Conservation (phyloP, 257 asterid species). For the Forsythia suspensa region DNA sequence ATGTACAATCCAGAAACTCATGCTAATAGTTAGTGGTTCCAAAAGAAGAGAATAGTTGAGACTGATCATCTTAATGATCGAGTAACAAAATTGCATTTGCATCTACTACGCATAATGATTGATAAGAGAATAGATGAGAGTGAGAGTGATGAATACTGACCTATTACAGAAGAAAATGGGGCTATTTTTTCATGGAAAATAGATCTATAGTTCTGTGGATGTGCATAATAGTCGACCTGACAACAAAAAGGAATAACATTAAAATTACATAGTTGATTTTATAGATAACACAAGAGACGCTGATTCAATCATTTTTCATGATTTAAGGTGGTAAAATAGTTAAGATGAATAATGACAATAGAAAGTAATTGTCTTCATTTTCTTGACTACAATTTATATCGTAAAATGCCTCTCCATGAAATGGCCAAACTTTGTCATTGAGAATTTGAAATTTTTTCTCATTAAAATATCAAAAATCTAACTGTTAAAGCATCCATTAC, state of each 20-base stretch:
- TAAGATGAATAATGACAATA: not conserved
- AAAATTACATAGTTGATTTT: not conserved
- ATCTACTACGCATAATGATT: not conserved
- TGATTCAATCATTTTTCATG: not conserved
- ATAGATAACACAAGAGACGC: not conserved
- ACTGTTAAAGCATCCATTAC: not conserved
- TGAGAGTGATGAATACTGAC: slow-evolving; percentile 41
- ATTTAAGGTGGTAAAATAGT: not conserved
- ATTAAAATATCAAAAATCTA: not conserved
- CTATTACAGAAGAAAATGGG: slow-evolving; percentile 84
- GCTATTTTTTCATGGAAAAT: slow-evolving; percentile 83
- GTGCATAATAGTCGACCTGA: slow-evolving; percentile 93
- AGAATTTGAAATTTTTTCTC: not conserved
- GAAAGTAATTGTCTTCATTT: not conserved
- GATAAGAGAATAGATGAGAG: not conserved
- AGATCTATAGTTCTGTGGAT: slow-evolving; percentile 81
- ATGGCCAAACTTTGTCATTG: not conserved
- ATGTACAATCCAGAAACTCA: not conserved
- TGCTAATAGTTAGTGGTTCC: not conserved
- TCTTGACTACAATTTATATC: not conserved
- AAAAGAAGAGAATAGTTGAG: not conserved
- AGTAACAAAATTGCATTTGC: not conserved
- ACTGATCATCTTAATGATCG: not conserved
- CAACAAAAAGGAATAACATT: not conserved
- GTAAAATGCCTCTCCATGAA: not conserved